Base-by-base conservation (phyloP, 768 basidiomycete genomes). In the Botryobasidium botryosum region DNA sequence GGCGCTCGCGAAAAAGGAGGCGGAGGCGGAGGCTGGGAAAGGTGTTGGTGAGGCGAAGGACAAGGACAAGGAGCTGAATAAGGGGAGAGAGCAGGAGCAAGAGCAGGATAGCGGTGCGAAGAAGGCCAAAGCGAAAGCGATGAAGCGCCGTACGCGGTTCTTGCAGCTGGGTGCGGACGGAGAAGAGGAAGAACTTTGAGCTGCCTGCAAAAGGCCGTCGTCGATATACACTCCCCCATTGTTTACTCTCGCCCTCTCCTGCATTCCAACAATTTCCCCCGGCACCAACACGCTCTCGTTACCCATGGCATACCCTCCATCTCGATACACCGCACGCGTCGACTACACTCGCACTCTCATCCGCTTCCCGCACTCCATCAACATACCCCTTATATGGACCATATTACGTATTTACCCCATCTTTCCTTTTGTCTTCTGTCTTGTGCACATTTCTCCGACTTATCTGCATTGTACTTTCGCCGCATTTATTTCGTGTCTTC, bases 141-240 rank as follows among this genome's bases (percentile, higher is more conserved):
- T 68, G 67, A 87, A 79, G 65, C 68, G 86, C 48, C 69, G 75
- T 53, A 90, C 86, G 56, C 66, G 74, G 56, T 83, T 80, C 62
- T 85, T 90, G 52, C 82, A 87, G 59, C 61, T 87, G 7, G 64
- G 53, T 1, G 58, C 40, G 49, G 18, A 18, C 12, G 12, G 12
- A 18, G 12, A 12, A 12, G 12, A 12, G 32, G 12, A 18, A 33
- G 12, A 12, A 12, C 32, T 18, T 33, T 33, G 12, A 33, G 12
- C 18, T 18, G 12, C 32, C 18, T 18, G 32, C 32, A 12, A 12
- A 33, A 12, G 32, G 12, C 32, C 32, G 12, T 33, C 32, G 12
- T 33, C 32, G 32, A 12, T 33, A 18, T 33, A 12, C 18, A 33
- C 18, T 33, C 12, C 32, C 18, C 18, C 18, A 12, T 18, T 33